phyloP scores from a whole-genome alignment of 805 yeast genomes.

The Ogataea methylovora region DNA sequence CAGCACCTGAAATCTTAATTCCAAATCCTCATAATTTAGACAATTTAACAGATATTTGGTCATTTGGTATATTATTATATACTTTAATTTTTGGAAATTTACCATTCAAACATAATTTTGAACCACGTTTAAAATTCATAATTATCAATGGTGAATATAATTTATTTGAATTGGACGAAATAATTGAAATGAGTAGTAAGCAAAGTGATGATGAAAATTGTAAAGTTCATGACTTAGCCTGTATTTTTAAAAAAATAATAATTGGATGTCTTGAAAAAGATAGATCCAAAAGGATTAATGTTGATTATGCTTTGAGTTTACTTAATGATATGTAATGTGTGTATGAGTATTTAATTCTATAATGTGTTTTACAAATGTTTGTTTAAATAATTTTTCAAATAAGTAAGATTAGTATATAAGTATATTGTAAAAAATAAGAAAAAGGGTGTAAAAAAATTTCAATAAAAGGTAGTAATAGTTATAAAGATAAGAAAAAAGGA shows the following conservation, averaged over 20 bases:
- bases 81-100: conserved; percentile 66
- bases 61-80: conserved; percentile 72
- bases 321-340: not conserved
- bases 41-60: conserved; percentile 82
- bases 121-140: conserved; percentile 68
- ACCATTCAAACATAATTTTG: conserved; percentile 81
- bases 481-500: too few species aligned
- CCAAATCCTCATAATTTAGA: conserved; percentile 54
- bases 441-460: not conserved
- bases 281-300: conserved; percentile 42
- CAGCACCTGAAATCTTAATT: conserved; percentile 76
- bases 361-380: not conserved
- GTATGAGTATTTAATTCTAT: not conserved
- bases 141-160: conserved; percentile 64
- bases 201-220: conserved; percentile 26
- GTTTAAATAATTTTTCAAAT: too few species aligned
- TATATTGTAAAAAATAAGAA: too few species aligned
- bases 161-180: conserved; percentile 27
- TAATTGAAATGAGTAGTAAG: conserved; percentile 22
- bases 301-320: conserved; percentile 29
- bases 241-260: not conserved
- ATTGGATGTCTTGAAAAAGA: conserved; percentile 47
- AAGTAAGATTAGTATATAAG: too few species aligned
- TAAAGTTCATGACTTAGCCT: conserved; percentile 13
- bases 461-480: too few species aligned